phyloP scores from a whole-genome alignment of 2,329 filamentous ascomycete genomes.

The Truncatella angustata region DNA sequence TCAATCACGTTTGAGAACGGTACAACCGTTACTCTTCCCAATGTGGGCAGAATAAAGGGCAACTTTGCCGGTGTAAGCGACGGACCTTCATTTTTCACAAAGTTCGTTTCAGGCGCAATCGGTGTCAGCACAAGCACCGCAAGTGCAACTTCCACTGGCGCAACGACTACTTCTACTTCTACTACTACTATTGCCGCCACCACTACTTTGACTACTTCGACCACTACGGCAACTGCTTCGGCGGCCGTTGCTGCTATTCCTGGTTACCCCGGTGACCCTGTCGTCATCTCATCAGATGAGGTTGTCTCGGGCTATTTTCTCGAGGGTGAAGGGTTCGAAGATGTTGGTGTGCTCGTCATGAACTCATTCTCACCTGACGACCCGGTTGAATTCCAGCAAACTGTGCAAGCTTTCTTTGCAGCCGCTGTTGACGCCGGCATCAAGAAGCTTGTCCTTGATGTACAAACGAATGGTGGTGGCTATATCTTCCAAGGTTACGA shows the following conservation, averaged over 20 bases:
- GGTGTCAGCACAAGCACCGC: constrained; percentile 10
- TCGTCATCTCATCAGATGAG: constrained; percentile 27
- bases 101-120: constrained; percentile 24
- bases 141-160: constrained; percentile 8
- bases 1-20: constrained; percentile 39
- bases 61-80: constrained; percentile 31
- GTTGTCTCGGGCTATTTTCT: constrained; percentile 32
- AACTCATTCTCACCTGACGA: constrained; percentile 26
- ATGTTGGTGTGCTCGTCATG: constrained; percentile 29
- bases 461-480: constrained; percentile 55
- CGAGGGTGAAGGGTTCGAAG: constrained; percentile 27
- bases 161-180: constrained; percentile 3
- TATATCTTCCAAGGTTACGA: constrained; percentile 54
- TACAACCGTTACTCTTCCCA: constrained; percentile 29
- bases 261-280: constrained; percentile 26
- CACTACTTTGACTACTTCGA: background rate
- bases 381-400: constrained; percentile 28
- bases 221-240: background rate
- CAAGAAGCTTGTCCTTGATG: constrained; percentile 55
- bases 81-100: constrained; percentile 26
- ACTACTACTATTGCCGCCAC: constrained; percentile 1
- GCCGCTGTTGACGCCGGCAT: constrained; percentile 43
- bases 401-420: constrained; percentile 30
- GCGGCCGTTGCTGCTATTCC: constrained; percentile 12
- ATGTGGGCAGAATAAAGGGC: constrained; percentile 33